Evolutionary conservation across 1,284 basidiomycete species (phyloP).

Genomic region (Athelia psychrophila): DNA sequence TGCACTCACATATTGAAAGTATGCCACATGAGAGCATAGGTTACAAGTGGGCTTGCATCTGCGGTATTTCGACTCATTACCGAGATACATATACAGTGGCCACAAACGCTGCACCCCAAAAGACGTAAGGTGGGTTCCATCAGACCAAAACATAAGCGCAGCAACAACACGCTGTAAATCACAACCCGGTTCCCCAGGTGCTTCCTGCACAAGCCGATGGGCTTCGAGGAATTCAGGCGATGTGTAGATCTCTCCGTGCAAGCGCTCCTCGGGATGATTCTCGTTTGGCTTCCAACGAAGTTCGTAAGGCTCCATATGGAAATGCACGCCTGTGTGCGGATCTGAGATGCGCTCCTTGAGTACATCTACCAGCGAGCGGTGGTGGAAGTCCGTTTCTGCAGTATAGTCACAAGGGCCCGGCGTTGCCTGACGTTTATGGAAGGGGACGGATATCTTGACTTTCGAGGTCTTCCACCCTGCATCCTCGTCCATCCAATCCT

Average conservation of each 20-base stretch:
- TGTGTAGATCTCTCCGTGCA: conserved; percentile 26
- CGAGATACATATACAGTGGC: conserved; percentile 35
- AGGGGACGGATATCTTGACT: conserved; percentile 10
- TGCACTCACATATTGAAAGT: conserved; percentile 25
- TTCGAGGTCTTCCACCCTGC: conserved; percentile 17
- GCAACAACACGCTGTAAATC: conserved; percentile 20
- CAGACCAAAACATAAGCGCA: conserved; percentile 32
- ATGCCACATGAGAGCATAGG: conserved; percentile 31
- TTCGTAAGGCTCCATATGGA: conserved; percentile 29
- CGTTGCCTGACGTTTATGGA: conserved; percentile 5
- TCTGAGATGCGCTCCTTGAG: neutral
- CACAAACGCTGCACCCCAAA: conserved; percentile 32
- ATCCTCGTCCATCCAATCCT: neutral
- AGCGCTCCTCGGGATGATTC: conserved; percentile 13
- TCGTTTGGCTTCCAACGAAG: conserved; percentile 16
- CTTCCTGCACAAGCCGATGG: conserved; percentile 18
- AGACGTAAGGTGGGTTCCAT: conserved; percentile 31
- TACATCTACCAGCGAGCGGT: neutral
- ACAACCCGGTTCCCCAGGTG: conserved; percentile 10
- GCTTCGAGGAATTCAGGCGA: conserved; percentile 25
- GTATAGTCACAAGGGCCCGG: neutral
- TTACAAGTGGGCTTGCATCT: conserved; percentile 15
- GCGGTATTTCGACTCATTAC: conserved; percentile 33
- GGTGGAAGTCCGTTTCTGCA: neutral
- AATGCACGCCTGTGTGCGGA: conserved; percentile 1